Evolutionary conservation across 2,329 filamentous ascomycete species (phyloP).

Genomic region (Sarocladium brachiariae): DNA sequence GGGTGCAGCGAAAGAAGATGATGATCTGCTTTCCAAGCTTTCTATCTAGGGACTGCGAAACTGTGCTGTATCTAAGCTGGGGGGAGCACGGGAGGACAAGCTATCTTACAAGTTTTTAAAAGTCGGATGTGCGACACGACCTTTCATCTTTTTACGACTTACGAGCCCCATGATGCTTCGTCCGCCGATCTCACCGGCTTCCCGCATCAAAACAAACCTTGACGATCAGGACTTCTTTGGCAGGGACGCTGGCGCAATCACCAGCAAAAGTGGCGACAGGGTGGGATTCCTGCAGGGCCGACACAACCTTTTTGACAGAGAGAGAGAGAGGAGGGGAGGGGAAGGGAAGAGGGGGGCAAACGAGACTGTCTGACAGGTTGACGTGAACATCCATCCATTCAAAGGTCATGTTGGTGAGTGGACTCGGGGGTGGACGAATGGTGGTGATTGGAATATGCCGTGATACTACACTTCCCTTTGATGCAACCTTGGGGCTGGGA

Average conservation of each 20-base stretch:
- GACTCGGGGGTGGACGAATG: too few relatives aligned
- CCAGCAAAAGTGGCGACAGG: not conserved
- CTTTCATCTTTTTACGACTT: not conserved
- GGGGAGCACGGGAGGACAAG: too few relatives aligned
- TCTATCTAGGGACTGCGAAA: too few relatives aligned
- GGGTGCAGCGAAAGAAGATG: not conserved
- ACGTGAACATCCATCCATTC: too few relatives aligned
- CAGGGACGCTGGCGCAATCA: conserved; percentile 9
- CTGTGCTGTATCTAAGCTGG: too few relatives aligned
- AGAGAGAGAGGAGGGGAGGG: not conserved
- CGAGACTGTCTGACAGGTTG: too few relatives aligned
- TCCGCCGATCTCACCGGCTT: not conserved
- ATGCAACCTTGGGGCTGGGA: conserved; percentile 6
- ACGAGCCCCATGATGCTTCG: too few relatives aligned
- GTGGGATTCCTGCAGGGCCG: not conserved
- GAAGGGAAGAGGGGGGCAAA: not conserved
- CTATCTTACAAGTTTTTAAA: too few relatives aligned
- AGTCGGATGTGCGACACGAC: too few relatives aligned
- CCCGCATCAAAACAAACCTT: not conserved
- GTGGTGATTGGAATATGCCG: too few relatives aligned
- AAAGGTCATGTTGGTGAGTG: too few relatives aligned
- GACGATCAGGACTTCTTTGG: not conserved
- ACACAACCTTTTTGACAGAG: conserved; percentile 1
- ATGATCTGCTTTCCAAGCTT: too few relatives aligned
- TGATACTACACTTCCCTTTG: not conserved